Evolutionary conservation across 176 grass and related monocot species (phyloP), one percentile per base, ranked within the genome.

Genomic region (Aechmea fasciata): DNA sequence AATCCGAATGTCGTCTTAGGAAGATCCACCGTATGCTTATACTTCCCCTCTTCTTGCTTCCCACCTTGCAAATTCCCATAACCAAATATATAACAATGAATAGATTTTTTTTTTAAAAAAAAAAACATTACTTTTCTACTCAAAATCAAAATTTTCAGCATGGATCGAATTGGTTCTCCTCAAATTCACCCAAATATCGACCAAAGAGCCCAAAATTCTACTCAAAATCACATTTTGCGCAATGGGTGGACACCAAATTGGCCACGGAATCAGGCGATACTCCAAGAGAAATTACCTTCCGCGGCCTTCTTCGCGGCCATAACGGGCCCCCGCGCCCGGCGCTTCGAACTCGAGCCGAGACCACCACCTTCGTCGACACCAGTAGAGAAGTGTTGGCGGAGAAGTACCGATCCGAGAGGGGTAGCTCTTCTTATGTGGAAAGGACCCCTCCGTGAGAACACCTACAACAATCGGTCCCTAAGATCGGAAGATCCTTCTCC

Each of bases 291-390:
- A 70, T 79, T 79, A 97, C 93, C 93, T 78, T 90, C 51, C 23
- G 84, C 79, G 19, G 83, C 84, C 79, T 90, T 97, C 84, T 97
- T 92, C 59, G 89, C 93, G 1, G 89, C 86, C 93, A 97, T 97
- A 33, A 92, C 73, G 3, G 93, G 93, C 0, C 93, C 93, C 20
- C 93, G 75, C 47, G 86, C 88, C 47, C 93, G 81, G 51, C 93
- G 71, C 52, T 90, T 96, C 10, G 89, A 96, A 50, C 52, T 51
- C 29, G 72, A 69, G 7, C 73, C 65, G 51, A 64, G 47, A 47
- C 69, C 77, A 47, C 69, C 77, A 9, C 62, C 78, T 1, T 83
- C 81, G 6, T 67, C 54, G 18, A 57, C 57, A 52, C 73, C 86
- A 2, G 59, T 71, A 65, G 62, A 63, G 29, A 87, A 77, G 57